Evolutionary conservation across 176 grass and related monocot genomes (phyloP).

Genomic region (Avena sativa): DNA sequence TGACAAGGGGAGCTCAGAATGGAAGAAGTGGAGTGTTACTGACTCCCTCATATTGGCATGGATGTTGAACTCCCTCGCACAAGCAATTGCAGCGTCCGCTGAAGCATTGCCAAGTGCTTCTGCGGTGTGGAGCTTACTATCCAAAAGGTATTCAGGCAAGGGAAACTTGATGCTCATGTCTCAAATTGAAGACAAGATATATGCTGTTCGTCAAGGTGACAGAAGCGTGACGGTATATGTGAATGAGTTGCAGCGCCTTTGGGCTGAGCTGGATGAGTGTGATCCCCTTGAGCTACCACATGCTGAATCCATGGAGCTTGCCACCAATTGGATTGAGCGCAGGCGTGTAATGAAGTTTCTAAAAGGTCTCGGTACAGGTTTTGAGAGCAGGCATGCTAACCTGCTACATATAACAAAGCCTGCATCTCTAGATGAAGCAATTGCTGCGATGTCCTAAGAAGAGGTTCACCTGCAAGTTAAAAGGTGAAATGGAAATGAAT

Average conservation of each 20-base stretch:
- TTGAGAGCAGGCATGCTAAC: background rate
- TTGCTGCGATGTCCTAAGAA: background rate
- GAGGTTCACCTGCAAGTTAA: background rate
- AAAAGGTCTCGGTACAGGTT: background rate
- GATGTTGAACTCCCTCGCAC: background rate
- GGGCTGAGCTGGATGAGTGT: background rate
- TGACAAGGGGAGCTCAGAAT: background rate
- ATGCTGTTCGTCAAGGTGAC: background rate
- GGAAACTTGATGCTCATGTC: background rate
- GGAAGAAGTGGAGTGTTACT: background rate
- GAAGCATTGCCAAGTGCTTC: background rate
- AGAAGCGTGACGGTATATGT: background rate
- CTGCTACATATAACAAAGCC: background rate
- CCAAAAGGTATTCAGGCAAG: background rate
- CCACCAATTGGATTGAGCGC: background rate
- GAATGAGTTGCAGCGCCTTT: background rate
- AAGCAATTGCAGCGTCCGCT: background rate
- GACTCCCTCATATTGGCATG: background rate
- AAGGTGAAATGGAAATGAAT: background rate
- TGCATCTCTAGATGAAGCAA: background rate
- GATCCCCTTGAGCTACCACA: background rate
- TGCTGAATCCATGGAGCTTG: background rate
- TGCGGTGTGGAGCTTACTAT: background rate
- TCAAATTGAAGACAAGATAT: conserved; percentile 5
- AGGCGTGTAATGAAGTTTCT: background rate